Conservation (phyloP, 495 filamentous ascomycete species). For the Xylaria grammica region DNA sequence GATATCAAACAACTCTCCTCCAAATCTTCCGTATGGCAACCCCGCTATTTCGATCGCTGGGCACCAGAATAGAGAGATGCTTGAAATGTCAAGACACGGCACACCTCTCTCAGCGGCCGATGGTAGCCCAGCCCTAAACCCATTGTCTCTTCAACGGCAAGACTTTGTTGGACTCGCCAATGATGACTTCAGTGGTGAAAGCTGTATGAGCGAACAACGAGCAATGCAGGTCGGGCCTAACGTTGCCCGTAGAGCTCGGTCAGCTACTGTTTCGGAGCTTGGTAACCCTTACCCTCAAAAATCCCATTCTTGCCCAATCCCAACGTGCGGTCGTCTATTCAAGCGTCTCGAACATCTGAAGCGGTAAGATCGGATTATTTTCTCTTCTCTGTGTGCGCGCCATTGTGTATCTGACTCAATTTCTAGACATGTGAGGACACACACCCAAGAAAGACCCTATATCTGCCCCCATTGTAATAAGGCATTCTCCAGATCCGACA, state of each 20-base stretch:
- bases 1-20: constrained; percentile 69
- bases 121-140: constrained; percentile 72
- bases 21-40: constrained; percentile 69
- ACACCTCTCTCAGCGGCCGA: constrained; percentile 86
- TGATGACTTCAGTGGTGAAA: constrained; percentile 63
- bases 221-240: constrained; percentile 68
- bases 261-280: constrained; percentile 93
- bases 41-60: constrained; percentile 58
- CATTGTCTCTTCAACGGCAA: constrained; percentile 67
- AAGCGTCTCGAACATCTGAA: constrained; percentile 99
- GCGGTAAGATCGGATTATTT: constrained; percentile 72
- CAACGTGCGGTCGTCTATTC: constrained; percentile 94
- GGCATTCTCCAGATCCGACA: constrained; percentile 97
- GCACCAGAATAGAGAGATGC: constrained; percentile 63
- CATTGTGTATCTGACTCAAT: constrained; percentile 59
- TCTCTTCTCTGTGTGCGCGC: constrained; percentile 51
- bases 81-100: constrained; percentile 84
- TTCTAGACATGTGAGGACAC: constrained; percentile 96
- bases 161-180: constrained; percentile 64
- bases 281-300: constrained; percentile 94
- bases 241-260: constrained; percentile 87
- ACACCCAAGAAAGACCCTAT: constrained; percentile 98
- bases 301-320: constrained; percentile 98
- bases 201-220: constrained; percentile 64
- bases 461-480: constrained; percentile 97